Evolutionary conservation across 176 grass and related monocot species (phyloP).

Genomic region (Alloteropsis semialata): DNA sequence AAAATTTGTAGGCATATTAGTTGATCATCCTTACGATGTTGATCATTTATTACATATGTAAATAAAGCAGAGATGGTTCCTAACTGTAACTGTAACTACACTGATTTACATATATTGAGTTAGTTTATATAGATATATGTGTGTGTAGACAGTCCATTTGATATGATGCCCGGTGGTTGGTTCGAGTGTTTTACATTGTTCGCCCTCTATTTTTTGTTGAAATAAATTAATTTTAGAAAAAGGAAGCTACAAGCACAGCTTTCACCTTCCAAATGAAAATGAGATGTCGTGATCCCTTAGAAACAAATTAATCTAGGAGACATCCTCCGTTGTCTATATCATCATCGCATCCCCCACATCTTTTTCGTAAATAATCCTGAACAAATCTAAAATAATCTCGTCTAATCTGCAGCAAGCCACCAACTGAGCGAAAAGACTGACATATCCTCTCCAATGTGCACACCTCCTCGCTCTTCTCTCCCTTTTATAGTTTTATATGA

Average conservation of each 20-base stretch:
- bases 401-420: not conserved
- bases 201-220: not conserved
- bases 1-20: too few relatives aligned
- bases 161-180: not conserved
- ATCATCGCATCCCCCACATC: not conserved
- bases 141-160: not conserved
- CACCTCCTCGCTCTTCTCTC: too few relatives aligned
- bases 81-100: too few relatives aligned
- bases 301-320: not conserved
- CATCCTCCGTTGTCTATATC: not conserved
- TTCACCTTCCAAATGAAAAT: not conserved
- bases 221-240: not conserved
- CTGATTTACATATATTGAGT: too few relatives aligned
- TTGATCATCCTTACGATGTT: too few relatives aligned
- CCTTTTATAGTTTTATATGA: too few relatives aligned
- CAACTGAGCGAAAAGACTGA: not conserved
- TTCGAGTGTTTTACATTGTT: not conserved
- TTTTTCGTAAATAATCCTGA: not conserved
- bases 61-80: too few relatives aligned
- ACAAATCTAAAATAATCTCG: not conserved
- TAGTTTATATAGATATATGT: too few relatives aligned
- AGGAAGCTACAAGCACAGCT: not conserved
- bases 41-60: too few relatives aligned
- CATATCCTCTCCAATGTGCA: not conserved
- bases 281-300: constrained; percentile 16